Evolutionary conservation across 2,329 filamentous ascomycete species (phyloP).

Genomic region (Calonectria hawksworthii): DNA sequence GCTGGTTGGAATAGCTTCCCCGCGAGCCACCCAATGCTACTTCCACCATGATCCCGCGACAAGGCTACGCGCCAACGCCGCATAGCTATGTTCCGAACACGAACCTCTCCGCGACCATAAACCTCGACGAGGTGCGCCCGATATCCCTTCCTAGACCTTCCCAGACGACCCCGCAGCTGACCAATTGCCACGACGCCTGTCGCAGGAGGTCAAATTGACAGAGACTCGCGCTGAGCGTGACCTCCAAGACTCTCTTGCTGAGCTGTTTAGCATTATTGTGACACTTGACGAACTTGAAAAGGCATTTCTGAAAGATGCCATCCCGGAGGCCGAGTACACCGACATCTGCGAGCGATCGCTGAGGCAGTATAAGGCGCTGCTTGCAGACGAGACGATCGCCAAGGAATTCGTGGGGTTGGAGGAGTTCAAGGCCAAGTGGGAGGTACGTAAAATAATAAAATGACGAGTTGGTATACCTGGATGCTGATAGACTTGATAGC

Average conservation of each 20-base stretch:
- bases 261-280: conserved; percentile 97
- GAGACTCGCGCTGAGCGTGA: conserved; percentile 91
- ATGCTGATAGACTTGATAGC: conserved; percentile 61
- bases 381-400: conserved; percentile 93
- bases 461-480: accelerated
- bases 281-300: conserved; percentile 96
- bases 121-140: conserved; percentile 83
- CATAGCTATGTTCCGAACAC: conserved; percentile 93
- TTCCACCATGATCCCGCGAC: conserved; percentile 66
- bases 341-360: conserved; percentile 94
- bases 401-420: conserved; percentile 89
- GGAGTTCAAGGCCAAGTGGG: conserved; percentile 92
- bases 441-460: conserved; percentile 69
- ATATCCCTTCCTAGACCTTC: not conserved
- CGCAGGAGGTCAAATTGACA: conserved; percentile 92
- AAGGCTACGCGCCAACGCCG: conserved; percentile 90
- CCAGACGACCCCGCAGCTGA: conserved; percentile 30
- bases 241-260: conserved; percentile 93
- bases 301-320: conserved; percentile 95
- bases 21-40: conserved; percentile 45
- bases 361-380: conserved; percentile 96
- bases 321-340: conserved; percentile 92
- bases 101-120: conserved; percentile 88
- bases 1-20: conserved; percentile 23
- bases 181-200: conserved; percentile 20